Evolutionary conservation across 73 alveolate genomes (phyloP).

Genomic region (Paramecium sexaurelia): DNA sequence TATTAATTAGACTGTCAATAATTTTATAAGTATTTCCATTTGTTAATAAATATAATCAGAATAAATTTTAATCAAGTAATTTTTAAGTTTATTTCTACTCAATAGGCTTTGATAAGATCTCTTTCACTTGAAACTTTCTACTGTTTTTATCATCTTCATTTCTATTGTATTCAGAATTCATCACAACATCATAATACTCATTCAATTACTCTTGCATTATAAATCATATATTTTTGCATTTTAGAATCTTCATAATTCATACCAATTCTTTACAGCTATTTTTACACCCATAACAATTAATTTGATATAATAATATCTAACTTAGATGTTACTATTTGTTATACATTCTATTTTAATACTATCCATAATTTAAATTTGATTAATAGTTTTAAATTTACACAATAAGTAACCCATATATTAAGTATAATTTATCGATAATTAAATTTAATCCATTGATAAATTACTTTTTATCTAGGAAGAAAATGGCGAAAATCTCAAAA

Average conservation of each 20-base stretch:
- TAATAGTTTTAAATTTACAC: too few relatives aligned
- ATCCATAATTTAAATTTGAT: too few relatives aligned
- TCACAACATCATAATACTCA: neutral
- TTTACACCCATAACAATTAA: slow-evolving; percentile 26
- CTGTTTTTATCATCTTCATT: neutral
- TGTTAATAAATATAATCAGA: neutral
- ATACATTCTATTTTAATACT: too few relatives aligned
- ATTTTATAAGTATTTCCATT: slow-evolving; percentile 10
- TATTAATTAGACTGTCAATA: slow-evolving; percentile 13
- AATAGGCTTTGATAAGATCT: neutral
- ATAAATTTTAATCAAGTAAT: slow-evolving; percentile 20
- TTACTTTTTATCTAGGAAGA: too few relatives aligned
- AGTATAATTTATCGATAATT: too few relatives aligned
- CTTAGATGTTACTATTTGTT: too few relatives aligned
- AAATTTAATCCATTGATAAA: too few relatives aligned
- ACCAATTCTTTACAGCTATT: slow-evolving; percentile 38
- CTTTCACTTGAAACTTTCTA: neutral
- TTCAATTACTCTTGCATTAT: neutral
- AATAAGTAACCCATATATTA: too few relatives aligned
- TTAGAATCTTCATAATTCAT: too few relatives aligned
- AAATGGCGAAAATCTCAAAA: too few relatives aligned
- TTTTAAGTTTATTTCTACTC: neutral
- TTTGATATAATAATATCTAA: too few relatives aligned
- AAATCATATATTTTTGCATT: too few relatives aligned
- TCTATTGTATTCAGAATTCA: neutral